Percentiles rank a stretch among this genome's conserved stretches.
Evolutionary conservation across 495 filamentous ascomycete genomes (phyloP).

Genomic region (Evernia prunastri): DNA sequence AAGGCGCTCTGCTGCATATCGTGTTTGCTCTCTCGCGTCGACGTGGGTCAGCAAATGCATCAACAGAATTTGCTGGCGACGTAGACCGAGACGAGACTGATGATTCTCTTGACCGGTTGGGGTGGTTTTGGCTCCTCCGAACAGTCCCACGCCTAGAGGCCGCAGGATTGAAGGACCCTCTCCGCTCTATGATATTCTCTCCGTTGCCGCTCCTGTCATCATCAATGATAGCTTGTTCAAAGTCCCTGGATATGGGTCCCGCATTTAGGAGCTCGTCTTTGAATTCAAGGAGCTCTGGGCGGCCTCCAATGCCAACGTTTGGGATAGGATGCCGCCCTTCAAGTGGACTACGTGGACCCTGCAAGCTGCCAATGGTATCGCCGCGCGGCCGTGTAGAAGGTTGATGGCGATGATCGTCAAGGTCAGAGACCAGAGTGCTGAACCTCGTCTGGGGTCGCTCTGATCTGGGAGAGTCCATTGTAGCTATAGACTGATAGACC

Average conservation of each 20-base stretch:
- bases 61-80: slow-evolving; percentile 94
- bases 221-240: slow-evolving; percentile 79
- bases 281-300: slow-evolving; percentile 44
- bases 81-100: slow-evolving; percentile 60
- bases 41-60: slow-evolving; percentile 81
- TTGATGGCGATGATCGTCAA: slow-evolving; percentile 91
- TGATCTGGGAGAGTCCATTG: slow-evolving; percentile 53
- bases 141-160: slow-evolving; percentile 18
- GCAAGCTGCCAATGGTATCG: slow-evolving; percentile 41
- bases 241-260: slow-evolving; percentile 56
- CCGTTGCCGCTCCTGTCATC: slow-evolving; percentile 56
- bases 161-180: slow-evolving; percentile 28
- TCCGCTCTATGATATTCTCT: slow-evolving; percentile 28
- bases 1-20: slow-evolving; percentile 51
- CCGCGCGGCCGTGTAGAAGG: slow-evolving; percentile 57
- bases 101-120: slow-evolving; percentile 37
- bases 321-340: slow-evolving; percentile 13
- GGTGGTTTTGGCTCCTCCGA: slow-evolving; percentile 30
- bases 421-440: slow-evolving; percentile 76
- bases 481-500: neutral
- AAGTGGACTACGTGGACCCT: slow-evolving; percentile 36
- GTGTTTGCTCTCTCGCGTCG: slow-evolving; percentile 62
- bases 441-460: slow-evolving; percentile 53
- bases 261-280: slow-evolving; percentile 42
- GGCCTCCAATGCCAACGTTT: slow-evolving; percentile 31